Conservation (phyloP, 2,329 filamentous ascomycete genomes). For the Tolypocladium tropicale region DNA sequence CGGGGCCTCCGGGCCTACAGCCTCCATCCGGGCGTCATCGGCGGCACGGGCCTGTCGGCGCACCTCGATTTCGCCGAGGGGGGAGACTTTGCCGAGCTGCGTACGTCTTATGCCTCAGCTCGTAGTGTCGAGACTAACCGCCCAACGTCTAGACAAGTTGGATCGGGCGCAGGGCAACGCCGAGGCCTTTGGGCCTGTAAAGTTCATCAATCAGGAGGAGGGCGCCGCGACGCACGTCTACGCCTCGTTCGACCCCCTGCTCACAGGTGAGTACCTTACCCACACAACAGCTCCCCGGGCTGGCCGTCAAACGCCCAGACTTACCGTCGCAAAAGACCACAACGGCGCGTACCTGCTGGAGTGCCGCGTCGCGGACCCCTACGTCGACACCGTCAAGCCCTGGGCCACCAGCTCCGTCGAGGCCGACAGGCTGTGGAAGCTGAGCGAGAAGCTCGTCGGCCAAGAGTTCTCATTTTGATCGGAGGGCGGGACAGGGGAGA, state of each 20-base stretch:
- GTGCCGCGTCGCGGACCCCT: slow-evolving; percentile 20
- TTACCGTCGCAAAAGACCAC: slow-evolving; percentile 7
- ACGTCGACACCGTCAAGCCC: slow-evolving; percentile 15
- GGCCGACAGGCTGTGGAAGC: slow-evolving; percentile 33
- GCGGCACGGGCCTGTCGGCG: slow-evolving; percentile 8
- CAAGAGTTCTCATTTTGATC: slow-evolving; percentile 24
- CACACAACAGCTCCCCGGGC: background rate
- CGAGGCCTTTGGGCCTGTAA: slow-evolving; percentile 10
- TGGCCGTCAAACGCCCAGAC: background rate
- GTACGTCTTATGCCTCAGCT: slow-evolving; percentile 3
- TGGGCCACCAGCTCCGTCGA: slow-evolving; percentile 21
- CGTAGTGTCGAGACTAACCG: background rate
- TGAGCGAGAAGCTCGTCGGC: slow-evolving; percentile 35
- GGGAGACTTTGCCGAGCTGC: slow-evolving; percentile 7
- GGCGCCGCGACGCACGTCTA: slow-evolving; percentile 23
- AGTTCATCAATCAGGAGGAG: slow-evolving; percentile 13
- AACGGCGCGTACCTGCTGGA: slow-evolving; percentile 22
- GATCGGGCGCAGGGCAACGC: slow-evolving; percentile 12
- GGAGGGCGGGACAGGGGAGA: background rate
- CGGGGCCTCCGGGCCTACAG: slow-evolving; percentile 21
- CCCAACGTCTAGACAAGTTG: slow-evolving; percentile 4
- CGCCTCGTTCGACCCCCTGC: slow-evolving; percentile 26
- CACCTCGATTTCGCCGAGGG: slow-evolving; percentile 12
- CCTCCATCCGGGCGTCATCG: slow-evolving; percentile 21
- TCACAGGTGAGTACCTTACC: slow-evolving; percentile 9